These are phyloP conservation scores for Protea cynaroides DNA, from an alignment of 164 flowering plant genomes.

Conservation along the genomic window DNA sequence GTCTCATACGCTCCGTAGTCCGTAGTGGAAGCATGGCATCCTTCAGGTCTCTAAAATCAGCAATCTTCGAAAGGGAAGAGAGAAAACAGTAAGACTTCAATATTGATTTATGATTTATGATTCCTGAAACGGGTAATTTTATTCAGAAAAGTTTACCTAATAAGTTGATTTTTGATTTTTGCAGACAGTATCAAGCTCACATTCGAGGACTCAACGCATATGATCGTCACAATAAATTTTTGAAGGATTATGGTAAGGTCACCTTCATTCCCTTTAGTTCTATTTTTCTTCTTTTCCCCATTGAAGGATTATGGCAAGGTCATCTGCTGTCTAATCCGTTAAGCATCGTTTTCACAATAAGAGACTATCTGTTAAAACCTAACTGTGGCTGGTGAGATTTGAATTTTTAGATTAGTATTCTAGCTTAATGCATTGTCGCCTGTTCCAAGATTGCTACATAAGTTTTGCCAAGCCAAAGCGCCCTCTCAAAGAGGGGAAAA, in stretches of 20 bases:
- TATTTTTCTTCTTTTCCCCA: neutral
- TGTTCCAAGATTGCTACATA: too few relatives aligned
- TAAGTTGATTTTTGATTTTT: conserved; percentile 4
- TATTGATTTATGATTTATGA: neutral
- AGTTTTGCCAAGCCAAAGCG: too few relatives aligned
- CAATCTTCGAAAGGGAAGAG: conserved; percentile 65
- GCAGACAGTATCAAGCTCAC: conserved; percentile 88
- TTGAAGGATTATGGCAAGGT: too few relatives aligned
- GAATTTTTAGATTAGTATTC: too few relatives aligned
- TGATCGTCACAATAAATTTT: conserved; percentile 87
- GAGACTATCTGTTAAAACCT: neutral
- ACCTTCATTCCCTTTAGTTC: neutral
- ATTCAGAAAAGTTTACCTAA: neutral
- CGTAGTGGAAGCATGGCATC: conserved; percentile 36
- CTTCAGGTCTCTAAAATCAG: conserved; percentile 47
- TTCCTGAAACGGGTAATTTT: neutral
- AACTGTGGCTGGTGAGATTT: neutral
- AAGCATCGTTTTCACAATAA: neutral
- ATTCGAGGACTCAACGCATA: conserved; percentile 83
- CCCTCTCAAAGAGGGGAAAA: too few relatives aligned
- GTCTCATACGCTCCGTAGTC: too few relatives aligned
- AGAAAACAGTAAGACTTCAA: conserved; percentile 52
- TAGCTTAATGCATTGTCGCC: too few relatives aligned
- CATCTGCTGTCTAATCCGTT: neutral
- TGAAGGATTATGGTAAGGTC: conserved; percentile 68